These are phyloP conservation scores for Trametes coccinea DNA, from an alignment of 768 basidiomycete species.

Conservation along the genomic window DNA sequence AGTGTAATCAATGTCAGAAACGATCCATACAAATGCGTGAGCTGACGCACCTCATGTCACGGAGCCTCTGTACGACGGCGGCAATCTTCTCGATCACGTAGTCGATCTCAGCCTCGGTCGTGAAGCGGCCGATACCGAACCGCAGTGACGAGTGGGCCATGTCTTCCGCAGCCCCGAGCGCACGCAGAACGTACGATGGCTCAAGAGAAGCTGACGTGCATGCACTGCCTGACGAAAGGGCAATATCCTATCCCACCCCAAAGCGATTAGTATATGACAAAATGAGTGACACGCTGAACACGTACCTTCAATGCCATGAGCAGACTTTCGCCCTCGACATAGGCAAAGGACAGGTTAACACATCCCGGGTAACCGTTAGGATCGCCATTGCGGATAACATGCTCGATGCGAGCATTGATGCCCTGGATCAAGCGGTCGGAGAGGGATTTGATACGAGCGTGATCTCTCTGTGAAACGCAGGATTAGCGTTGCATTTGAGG, in stretches of 20 bases:
- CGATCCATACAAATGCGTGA: not conserved
- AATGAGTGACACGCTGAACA: not conserved
- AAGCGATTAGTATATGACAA: not conserved
- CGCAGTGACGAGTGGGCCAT: slow-evolving; percentile 98
- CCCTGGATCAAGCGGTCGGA: slow-evolving; percentile 79
- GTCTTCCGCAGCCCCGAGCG: slow-evolving; percentile 95
- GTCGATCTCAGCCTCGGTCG: slow-evolving; percentile 96
- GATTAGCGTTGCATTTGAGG: not conserved
- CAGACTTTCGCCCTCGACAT: slow-evolving; percentile 96
- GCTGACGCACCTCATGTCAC: slow-evolving; percentile 85
- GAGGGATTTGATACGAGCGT: slow-evolving; percentile 67
- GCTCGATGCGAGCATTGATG: slow-evolving; percentile 82
- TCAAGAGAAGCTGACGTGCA: slow-evolving; percentile 98
- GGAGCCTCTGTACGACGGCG: slow-evolving; percentile 78
- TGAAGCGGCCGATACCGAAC: slow-evolving; percentile 97
- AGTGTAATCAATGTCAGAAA: not conserved
- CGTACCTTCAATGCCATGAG: slow-evolving; percentile 95
- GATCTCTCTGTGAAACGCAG: slow-evolving; percentile 65
- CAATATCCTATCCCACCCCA: slow-evolving; percentile 68
- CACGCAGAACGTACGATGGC: slow-evolving; percentile 96
- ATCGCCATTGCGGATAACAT: slow-evolving; percentile 95
- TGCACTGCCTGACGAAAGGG: slow-evolving; percentile 95
- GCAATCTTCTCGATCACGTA: slow-evolving; percentile 89
- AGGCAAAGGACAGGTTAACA: slow-evolving; percentile 92
- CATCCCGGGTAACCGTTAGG: slow-evolving; percentile 91